Conservation (phyloP, 768 basidiomycete species). For the Lentinula lateritia region DNA sequence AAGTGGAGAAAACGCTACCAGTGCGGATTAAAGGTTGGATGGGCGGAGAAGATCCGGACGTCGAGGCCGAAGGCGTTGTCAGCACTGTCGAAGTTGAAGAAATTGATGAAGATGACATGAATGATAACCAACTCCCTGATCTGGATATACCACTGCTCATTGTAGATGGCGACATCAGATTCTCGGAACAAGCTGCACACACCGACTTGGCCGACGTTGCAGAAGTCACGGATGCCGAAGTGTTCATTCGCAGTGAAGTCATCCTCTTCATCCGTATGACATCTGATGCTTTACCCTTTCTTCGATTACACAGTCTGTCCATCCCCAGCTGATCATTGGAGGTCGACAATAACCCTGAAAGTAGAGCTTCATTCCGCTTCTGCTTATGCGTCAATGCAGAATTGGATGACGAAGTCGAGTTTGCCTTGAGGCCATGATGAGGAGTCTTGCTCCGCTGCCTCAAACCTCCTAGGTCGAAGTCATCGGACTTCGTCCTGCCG, state of each 20-base stretch:
- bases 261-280: not conserved
- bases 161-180: not conserved
- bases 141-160: not conserved
- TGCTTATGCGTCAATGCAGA: not conserved
- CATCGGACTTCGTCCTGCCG: not conserved
- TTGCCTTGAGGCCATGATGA: not conserved
- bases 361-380: not conserved
- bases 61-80: slow-evolving; percentile 6
- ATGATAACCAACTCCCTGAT: slow-evolving; percentile 1
- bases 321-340: not conserved
- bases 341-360: not conserved
- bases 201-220: not conserved
- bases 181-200: not conserved
- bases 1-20: not conserved
- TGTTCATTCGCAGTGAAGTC: not conserved
- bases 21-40: not conserved
- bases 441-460: not conserved
- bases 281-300: not conserved
- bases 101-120: slow-evolving; percentile 11
- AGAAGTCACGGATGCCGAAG: not conserved
- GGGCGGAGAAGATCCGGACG: not conserved
- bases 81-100: slow-evolving; percentile 10
- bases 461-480: not conserved
- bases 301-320: not conserved
- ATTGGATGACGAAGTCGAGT: not conserved